phyloP scores from a whole-genome alignment of 2,329 filamentous ascomycete genomes.

The Nigrograna mackinnonii region DNA sequence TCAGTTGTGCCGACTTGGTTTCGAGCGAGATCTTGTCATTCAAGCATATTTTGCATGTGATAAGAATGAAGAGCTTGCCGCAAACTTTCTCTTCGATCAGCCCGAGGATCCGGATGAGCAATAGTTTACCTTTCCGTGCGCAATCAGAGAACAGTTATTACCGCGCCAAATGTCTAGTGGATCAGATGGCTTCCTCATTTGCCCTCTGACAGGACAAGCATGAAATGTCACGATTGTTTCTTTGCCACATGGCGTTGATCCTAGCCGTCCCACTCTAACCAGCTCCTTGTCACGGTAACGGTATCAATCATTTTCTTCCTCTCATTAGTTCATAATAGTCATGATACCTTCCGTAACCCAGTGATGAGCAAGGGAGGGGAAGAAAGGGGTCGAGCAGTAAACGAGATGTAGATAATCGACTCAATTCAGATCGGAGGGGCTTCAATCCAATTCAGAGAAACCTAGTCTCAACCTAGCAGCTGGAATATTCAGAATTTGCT shows the following conservation, averaged over 20 bases:
- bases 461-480: too few relatives aligned
- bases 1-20: slow-evolving; percentile 88
- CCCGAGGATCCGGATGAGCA: slow-evolving; percentile 77
- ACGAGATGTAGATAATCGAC: too few relatives aligned
- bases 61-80: slow-evolving; percentile 98
- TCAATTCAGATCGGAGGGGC: too few relatives aligned
- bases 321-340: slow-evolving; percentile 1
- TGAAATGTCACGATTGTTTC: not conserved
- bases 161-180: not conserved
- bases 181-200: not conserved
- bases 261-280: not conserved
- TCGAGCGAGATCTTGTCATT: slow-evolving; percentile 89
- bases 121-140: slow-evolving; percentile 14
- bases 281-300: too few relatives aligned
- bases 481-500: too few relatives aligned
- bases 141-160: not conserved
- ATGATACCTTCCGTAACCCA: slow-evolving; percentile 7
- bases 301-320: not conserved
- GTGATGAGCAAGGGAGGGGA: not conserved
- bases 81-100: slow-evolving; percentile 98
- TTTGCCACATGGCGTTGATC: not conserved
- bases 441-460: too few relatives aligned
- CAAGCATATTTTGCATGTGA: slow-evolving; percentile 99
- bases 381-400: slow-evolving; percentile 2
- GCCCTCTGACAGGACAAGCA: not conserved